Evolutionary conservation across 768 basidiomycete species (phyloP).

Genomic region (Lepiota subincarnata): DNA sequence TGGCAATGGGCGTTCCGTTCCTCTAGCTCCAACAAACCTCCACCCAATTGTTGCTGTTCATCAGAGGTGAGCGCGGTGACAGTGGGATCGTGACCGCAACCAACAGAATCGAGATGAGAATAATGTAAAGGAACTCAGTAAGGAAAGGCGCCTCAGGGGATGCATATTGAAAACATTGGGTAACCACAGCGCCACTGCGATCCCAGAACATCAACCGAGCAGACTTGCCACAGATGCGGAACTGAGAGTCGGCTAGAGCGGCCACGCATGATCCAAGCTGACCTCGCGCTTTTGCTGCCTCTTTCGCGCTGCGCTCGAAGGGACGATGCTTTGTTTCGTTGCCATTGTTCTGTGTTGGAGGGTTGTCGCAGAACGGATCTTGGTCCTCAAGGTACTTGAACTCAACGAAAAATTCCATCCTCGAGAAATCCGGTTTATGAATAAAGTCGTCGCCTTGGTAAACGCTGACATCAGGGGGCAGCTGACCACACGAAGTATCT

Average conservation of each 20-base stretch:
- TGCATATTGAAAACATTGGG: conserved; percentile 20
- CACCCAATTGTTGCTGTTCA: too few relatives aligned
- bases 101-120: conserved; percentile 14
- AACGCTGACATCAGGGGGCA: too few relatives aligned
- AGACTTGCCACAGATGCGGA: conserved; percentile 20
- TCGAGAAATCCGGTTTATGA: too few relatives aligned
- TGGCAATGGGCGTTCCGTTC: too few relatives aligned
- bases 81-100: conserved; percentile 17
- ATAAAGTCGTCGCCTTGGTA: too few relatives aligned
- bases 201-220: conserved; percentile 34
- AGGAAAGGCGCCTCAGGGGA: conserved; percentile 11
- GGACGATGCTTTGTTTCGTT: background rate
- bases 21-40: too few relatives aligned
- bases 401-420: too few relatives aligned
- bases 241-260: conserved; percentile 21
- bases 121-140: conserved; percentile 23
- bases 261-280: conserved; percentile 23
- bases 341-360: background rate
- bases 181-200: conserved; percentile 26
- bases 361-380: too few relatives aligned
- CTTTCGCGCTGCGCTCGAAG: background rate
- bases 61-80: too few relatives aligned
- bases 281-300: conserved; percentile 7
- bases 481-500: too few relatives aligned
- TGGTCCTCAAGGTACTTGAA: too few relatives aligned